Evolutionary conservation across 2,329 filamentous ascomycete species (phyloP), one percentile per base, ranked within the genome.

Genomic region (Xylaria sp.): DNA sequence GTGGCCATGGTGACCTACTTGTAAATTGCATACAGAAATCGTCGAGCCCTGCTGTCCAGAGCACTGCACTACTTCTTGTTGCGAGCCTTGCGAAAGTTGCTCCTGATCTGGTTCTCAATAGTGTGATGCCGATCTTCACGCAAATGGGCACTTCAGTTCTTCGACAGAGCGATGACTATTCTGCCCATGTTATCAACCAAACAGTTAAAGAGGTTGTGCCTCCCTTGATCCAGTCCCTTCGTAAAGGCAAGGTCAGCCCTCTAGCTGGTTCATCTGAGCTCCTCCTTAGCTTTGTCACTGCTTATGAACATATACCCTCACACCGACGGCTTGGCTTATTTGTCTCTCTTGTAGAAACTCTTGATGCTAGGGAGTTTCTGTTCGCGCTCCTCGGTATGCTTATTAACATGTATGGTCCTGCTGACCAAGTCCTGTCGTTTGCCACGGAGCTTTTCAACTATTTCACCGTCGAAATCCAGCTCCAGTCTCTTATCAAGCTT

Each of bases 101-200:
- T 0, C 95, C 96, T 0, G 94, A 97, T 75, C 81, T 96, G 50
- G 92, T 99, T 2, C 83, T 99, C 60, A 94, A 99, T 78, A 97
- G 93, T 70, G 92, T 99, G 57, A 99, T 99, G 95, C 95, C 95
- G 12, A 94, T 99, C 55, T 99, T 99, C 79, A 98, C 95, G 0
- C 97, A 98, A 75, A 97, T 98, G 89, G 93, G 94, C 43, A 91
- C 90, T 45, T 97, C 92, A 3, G 89, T 97, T 19, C 84, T 99
- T 52, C 89, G 92, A 51, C 94, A 97, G 78, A 92, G 92, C 70
- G 96, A 99, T 71, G 94, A 98, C 70, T 98, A 97, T 78, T 98
- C 95, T 21, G 93, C 94, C 12, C 92, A 97, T 75, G 94, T 99
- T 33, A 94, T 97, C 61, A 92, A 96, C 71, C 93, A 92, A 80